phyloP scores from a whole-genome alignment of 495 filamentous ascomycete species.

The Penicillium pulvis region DNA sequence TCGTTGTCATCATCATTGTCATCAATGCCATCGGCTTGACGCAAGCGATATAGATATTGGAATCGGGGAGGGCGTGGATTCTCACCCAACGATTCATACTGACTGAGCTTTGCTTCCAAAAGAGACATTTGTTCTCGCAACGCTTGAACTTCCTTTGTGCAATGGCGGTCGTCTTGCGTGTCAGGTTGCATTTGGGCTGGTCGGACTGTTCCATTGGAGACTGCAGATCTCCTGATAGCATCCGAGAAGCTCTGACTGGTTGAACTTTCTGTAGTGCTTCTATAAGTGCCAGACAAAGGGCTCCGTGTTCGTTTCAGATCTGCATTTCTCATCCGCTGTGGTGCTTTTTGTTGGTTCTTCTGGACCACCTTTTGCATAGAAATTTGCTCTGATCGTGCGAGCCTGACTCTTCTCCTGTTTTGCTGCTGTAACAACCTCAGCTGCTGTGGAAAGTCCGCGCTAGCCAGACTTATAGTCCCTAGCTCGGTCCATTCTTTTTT shows the following conservation, averaged over 20 bases:
- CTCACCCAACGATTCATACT: not conserved
- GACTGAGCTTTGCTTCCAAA: not conserved
- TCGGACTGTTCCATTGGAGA: not conserved
- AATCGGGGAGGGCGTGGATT: not conserved
- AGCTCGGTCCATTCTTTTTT: no score
- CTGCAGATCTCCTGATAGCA: not conserved
- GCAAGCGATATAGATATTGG: slow-evolving; percentile 1
- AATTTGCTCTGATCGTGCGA: no score
- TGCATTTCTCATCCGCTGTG: no score
- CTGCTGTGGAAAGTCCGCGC: no score
- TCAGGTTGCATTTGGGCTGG: not conserved
- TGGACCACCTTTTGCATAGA: no score
- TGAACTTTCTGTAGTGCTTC: no score
- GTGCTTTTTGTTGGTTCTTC: no score
- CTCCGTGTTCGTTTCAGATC: no score
- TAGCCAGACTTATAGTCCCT: no score
- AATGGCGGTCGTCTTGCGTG: not conserved
- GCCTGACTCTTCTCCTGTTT: no score
- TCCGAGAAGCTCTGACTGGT: not conserved
- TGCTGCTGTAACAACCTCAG: no score
- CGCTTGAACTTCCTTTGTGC: not conserved
- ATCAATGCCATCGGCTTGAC: not conserved
- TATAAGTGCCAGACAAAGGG: no score
- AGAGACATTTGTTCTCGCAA: not conserved
- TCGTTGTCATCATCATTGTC: not conserved